A percentile compares a stretch with the other conserved stretches of the same genome.
phyloP scores from a whole-genome alignment of 257 asterid species.

The Linderniella brevidens region DNA sequence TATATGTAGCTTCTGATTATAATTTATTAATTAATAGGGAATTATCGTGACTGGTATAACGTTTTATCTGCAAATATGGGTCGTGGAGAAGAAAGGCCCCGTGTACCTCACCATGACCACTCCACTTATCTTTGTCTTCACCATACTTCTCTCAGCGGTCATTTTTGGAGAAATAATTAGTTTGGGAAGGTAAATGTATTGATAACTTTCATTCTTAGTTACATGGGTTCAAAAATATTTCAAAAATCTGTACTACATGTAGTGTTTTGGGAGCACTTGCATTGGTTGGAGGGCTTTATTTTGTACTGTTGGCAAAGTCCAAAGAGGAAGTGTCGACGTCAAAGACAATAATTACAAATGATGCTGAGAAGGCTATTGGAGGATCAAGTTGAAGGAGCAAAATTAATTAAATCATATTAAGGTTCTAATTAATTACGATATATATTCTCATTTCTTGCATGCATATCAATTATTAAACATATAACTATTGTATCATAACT shows the following conservation, averaged over 20 bases:
- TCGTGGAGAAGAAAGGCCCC: slow-evolving; percentile 79
- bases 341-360: slow-evolving; percentile 9
- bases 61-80: slow-evolving; percentile 77
- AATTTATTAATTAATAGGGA: slow-evolving; percentile 27
- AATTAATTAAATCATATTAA: background rate
- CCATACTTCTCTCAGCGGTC: slow-evolving; percentile 45
- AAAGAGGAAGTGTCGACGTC: slow-evolving; percentile 36
- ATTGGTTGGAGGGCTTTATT: slow-evolving; percentile 61
- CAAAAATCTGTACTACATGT: no score
- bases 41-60: slow-evolving; percentile 64
- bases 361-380: slow-evolving; percentile 21
- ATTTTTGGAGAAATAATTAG: slow-evolving; percentile 47
- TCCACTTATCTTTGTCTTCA: slow-evolving; percentile 41
- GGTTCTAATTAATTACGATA: no score
- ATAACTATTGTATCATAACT: no score
- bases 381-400: slow-evolving; percentile 6
- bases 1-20: background rate
- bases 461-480: no score
- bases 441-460: no score
- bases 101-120: slow-evolving; percentile 62
- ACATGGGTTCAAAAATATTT: background rate
- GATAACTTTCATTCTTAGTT: background rate
- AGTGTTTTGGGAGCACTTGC: slow-evolving; percentile 62
- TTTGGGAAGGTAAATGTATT: slow-evolving; percentile 48
- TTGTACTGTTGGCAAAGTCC: slow-evolving; percentile 70